Conservation (phyloP, 495 filamentous ascomycete genomes). For the Penicillium ucsense region DNA sequence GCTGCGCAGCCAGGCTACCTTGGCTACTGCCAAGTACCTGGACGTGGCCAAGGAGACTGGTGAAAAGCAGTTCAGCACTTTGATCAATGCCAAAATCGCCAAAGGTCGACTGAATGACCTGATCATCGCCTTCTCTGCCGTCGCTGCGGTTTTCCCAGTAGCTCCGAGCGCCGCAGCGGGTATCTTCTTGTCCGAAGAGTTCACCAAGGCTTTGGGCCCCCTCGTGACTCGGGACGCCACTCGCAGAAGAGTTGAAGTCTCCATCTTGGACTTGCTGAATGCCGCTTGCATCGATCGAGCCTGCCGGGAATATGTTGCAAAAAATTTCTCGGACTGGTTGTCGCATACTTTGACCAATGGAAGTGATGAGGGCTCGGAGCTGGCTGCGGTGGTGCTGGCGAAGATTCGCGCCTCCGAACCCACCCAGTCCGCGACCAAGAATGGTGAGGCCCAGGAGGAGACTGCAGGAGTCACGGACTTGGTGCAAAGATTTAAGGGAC, state of each 20-base stretch:
- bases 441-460: conserved; percentile 33
- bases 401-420: conserved; percentile 52
- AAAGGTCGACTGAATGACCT: conserved; percentile 48
- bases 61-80: conserved; percentile 50
- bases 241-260: conserved; percentile 67
- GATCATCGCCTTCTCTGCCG: conserved; percentile 77
- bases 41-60: conserved; percentile 63
- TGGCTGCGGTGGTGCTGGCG: conserved; percentile 80
- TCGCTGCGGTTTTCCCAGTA: conserved; percentile 77
- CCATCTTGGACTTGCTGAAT: conserved; percentile 78
- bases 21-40: conserved; percentile 71
- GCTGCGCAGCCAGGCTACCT: conserved; percentile 61
- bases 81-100: conserved; percentile 49
- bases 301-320: conserved; percentile 70
- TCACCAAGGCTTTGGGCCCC: conserved; percentile 58
- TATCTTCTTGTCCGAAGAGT: conserved; percentile 78
- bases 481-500: conserved; percentile 64
- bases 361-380: conserved; percentile 49
- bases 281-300: conserved; percentile 74
- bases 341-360: conserved; percentile 64
- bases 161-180: conserved; percentile 56
- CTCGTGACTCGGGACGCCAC: conserved; percentile 65
- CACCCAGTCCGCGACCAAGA: conserved; percentile 24
- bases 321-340: conserved; percentile 75
- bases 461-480: conserved; percentile 58